Percentiles rank a stretch among this genome's conserved stretches.
Evolutionary conservation across 2,329 filamentous ascomycete species (phyloP).

Genomic region (Chaetomiaceae sp.): DNA sequence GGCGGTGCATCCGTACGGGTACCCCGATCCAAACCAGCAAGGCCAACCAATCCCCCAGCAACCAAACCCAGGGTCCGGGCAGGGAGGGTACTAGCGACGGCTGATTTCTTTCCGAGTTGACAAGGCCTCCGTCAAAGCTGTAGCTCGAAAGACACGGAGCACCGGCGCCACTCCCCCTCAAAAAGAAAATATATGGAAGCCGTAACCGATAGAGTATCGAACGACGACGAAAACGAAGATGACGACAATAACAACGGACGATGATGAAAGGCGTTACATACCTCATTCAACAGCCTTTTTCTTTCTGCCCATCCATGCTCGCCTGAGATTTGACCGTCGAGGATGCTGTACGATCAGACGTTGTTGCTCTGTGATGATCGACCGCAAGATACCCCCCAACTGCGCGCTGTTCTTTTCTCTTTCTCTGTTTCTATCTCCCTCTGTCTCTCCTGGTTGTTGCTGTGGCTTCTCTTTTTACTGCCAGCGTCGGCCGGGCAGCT

Average conservation of each 20-base stretch:
- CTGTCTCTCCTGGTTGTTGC: too few relatives aligned
- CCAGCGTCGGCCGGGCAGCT: too few relatives aligned
- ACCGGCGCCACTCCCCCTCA: too few relatives aligned
- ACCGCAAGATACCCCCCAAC: slow-evolving; percentile 22
- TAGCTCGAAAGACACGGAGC: too few relatives aligned
- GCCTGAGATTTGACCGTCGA: slow-evolving; percentile 4
- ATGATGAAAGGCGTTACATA: slow-evolving; percentile 3
- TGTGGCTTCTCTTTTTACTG: neutral
- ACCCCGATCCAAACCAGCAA: slow-evolving; percentile 41
- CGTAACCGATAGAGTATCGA: neutral
- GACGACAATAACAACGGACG: neutral
- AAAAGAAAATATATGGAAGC: neutral
- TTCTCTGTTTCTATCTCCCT: neutral
- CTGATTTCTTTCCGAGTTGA: neutral
- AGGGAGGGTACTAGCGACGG: slow-evolving; percentile 38
- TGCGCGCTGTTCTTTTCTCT: slow-evolving; percentile 7
- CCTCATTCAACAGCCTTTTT: neutral
- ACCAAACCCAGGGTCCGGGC: slow-evolving; percentile 36
- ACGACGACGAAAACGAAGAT: neutral
- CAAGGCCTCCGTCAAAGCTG: neutral
- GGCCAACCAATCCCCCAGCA: slow-evolving; percentile 35
- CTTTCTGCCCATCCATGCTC: neutral
- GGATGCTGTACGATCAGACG: slow-evolving; percentile 22
- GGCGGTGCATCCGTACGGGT: slow-evolving; percentile 40
- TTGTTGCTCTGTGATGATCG: slow-evolving; percentile 18